Percentiles rank a stretch among this genome's conserved stretches.
phyloP scores from a whole-genome alignment of 345 rosid genomes.

The Barbarea vulgaris region DNA sequence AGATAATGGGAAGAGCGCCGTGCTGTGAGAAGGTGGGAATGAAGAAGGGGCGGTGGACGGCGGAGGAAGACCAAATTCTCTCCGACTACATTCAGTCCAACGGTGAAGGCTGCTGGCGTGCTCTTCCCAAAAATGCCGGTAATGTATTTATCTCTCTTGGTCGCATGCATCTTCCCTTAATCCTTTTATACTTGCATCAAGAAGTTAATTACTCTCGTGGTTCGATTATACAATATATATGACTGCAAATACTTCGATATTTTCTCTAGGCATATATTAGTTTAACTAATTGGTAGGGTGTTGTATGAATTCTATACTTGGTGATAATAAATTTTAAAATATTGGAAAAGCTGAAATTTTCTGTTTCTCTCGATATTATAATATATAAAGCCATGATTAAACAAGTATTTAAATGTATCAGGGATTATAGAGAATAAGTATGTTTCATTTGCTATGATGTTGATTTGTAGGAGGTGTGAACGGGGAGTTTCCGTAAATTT shows the following conservation, averaged over 20 bases:
- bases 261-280: neutral
- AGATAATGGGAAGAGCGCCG: conserved; percentile 34
- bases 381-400: neutral
- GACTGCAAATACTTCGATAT: neutral
- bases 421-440: neutral
- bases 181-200: neutral
- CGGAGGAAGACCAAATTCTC: conserved; percentile 33
- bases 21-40: conserved; percentile 39
- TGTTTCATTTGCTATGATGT: neutral
- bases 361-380: neutral
- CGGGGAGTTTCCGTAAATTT: neutral
- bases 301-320: too few relatives aligned
- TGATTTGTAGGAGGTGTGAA: neutral
- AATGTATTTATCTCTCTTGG: neutral
- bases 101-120: conserved; percentile 39
- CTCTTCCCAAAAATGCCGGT: conserved; percentile 41
- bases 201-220: neutral
- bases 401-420: neutral
- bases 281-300: neutral
- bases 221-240: neutral
- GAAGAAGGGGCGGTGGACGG: conserved; percentile 37
- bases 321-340: too few relatives aligned
- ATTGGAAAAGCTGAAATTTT: too few relatives aligned
- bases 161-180: conserved; percentile 43
- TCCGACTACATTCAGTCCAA: conserved; percentile 28